These are phyloP conservation scores for Tolypocladium sp. DNA, from an alignment of 2,329 filamentous ascomycete species.

Conservation along the genomic window DNA sequence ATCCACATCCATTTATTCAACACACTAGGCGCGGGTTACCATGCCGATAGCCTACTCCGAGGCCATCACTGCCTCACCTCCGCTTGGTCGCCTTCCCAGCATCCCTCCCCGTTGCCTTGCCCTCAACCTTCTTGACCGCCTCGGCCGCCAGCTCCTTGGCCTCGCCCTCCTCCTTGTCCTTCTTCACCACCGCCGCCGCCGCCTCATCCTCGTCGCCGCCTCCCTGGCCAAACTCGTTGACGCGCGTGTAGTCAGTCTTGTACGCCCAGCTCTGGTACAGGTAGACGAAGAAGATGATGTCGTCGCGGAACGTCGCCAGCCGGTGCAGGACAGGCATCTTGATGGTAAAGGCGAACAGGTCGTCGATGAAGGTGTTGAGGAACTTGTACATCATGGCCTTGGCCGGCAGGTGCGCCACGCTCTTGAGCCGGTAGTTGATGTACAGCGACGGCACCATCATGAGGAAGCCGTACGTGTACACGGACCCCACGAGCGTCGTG, in stretches of 20 bases:
- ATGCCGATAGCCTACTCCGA: background rate
- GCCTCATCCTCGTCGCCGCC: conserved; percentile 69
- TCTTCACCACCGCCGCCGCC: conserved; percentile 21
- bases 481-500: conserved; percentile 85
- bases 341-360: conserved; percentile 97
- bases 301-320: conserved; percentile 84
- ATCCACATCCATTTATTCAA: no score
- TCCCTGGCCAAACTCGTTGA: conserved; percentile 97
- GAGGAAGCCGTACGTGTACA: conserved; percentile 96
- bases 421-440: conserved; percentile 97
- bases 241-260: conserved; percentile 79
- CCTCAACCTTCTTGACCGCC: conserved; percentile 26
- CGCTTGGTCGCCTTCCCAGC: conserved; percentile 35
- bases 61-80: conserved; percentile 16
- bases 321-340: conserved; percentile 97
- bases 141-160: conserved; percentile 28
- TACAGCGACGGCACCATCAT: conserved; percentile 98
- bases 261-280: conserved; percentile 92
- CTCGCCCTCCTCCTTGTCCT: conserved; percentile 21
- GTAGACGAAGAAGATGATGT: conserved; percentile 97
- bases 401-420: conserved; percentile 91
- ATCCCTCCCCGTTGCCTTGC: conserved; percentile 40
- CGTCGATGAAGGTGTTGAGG: conserved; percentile 97
- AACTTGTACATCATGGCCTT: conserved; percentile 99
- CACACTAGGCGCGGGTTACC: no score